Base-by-base conservation (phyloP, 805 yeast genomes). In the Candida pini region DNA sequence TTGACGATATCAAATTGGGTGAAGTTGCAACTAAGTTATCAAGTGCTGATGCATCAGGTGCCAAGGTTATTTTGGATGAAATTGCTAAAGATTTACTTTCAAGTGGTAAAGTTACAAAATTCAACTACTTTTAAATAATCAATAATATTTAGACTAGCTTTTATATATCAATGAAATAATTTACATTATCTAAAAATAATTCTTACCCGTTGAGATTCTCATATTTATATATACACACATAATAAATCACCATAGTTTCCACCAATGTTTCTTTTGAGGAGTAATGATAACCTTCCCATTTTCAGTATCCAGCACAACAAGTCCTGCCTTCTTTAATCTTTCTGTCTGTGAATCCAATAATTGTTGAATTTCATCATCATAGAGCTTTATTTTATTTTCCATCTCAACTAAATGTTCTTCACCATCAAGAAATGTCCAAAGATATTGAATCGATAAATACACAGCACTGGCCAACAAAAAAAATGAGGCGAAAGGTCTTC, bases 1-100 rank as follows among this genome's bases (percentile, higher is more conserved):
- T 92, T 45, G 86, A 83, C 54, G 98, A 90, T 56, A 64, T 73
- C 28, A 78, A 81, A 60, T 76, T 90, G 56, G 78, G 74, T 34
- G 77, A 72, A n/a, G 76, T 83, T 51, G 90, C 95, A 37, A 66
- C 62, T 19, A 78, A 79, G 68, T 64, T 84, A 40, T 74, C 69
- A 35, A 77, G 65, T 39, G 66, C 66, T 30, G 81, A 73, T 44
- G 73, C 75, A 43, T 65, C 65, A 22, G 56, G 69, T 35, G 75
- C 75, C 39, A 86, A 86, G 70, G 60, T 72, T 18, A 69, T 69
- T n/a, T 60, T 85, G 31, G 53, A 58, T 26, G 85, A 68, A 17
- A 66, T 63, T 47, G 81, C 81, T 37, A 63, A 66, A 49, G 73
- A 71, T 49, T 62, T 76, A 41, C 57, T 66, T 31, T 72, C 66